Percentiles rank a stretch among this genome's conserved stretches.
Evolutionary conservation across 257 asterid genomes (phyloP).

Genomic region (Capsicum rhomboideum): DNA sequence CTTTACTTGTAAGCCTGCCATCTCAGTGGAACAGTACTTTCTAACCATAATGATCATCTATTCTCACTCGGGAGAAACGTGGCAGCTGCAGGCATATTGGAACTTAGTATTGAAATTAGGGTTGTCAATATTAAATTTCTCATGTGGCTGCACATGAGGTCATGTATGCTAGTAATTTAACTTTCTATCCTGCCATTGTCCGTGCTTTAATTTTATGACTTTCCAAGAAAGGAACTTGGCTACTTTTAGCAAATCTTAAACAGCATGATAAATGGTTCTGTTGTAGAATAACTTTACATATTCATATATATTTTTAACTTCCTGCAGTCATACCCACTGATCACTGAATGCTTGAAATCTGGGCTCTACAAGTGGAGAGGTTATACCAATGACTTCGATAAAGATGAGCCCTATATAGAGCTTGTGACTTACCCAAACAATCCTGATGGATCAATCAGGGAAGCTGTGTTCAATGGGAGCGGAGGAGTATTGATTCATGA

Average conservation of each 20-base stretch:
- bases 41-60: background rate
- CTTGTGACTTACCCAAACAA: slow-evolving; percentile 91
- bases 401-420: slow-evolving; percentile 61
- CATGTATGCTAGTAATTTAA: background rate
- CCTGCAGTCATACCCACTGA: slow-evolving; percentile 81
- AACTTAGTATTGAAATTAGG: background rate
- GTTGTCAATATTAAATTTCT: background rate
- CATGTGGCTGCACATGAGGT: background rate
- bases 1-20: background rate
- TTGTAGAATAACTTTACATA: background rate
- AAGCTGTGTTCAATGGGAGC: slow-evolving; percentile 52
- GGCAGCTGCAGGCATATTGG: background rate
- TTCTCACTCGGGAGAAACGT: background rate
- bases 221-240: background rate
- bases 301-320: background rate
- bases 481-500: slow-evolving; percentile 66
- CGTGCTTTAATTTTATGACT: background rate
- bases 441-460: slow-evolving; percentile 77
- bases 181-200: background rate
- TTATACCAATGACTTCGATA: slow-evolving; percentile 49
- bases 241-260: background rate
- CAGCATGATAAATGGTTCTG: background rate
- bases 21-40: background rate
- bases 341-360: slow-evolving; percentile 72
- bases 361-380: slow-evolving; percentile 89